These are phyloP conservation scores for Coemansia sp. DNA, from an alignment of 192 early-diverging fungal species.

Conservation along the genomic window DNA sequence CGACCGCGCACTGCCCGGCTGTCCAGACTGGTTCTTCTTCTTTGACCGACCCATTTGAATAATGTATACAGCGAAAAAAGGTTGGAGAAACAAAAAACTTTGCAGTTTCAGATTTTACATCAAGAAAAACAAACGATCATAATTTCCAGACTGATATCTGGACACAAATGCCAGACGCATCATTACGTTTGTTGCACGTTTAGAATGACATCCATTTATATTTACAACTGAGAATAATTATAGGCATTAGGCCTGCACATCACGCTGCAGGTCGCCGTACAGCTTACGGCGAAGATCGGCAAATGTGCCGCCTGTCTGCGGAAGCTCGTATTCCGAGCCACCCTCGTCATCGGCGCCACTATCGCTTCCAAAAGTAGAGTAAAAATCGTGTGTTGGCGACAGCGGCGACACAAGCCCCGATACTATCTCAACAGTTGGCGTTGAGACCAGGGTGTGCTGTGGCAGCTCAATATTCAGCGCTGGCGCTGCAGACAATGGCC, in stretches of 20 bases:
- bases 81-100: neutral
- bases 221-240: neutral
- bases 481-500: slow-evolving; percentile 48
- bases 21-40: neutral
- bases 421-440: neutral
- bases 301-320: slow-evolving; percentile 38
- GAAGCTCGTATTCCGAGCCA: slow-evolving; percentile 7
- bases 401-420: slow-evolving; percentile 28
- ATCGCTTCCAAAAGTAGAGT: slow-evolving; percentile 8
- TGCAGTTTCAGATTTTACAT: neutral
- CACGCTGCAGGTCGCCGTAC: slow-evolving; percentile 29
- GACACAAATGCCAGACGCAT: too few relatives aligned
- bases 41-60: neutral
- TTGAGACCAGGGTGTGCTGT: neutral
- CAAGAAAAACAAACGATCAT: too few relatives aligned
- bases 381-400: neutral
- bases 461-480: slow-evolving; percentile 22
- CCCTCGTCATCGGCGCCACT: slow-evolving; percentile 20
- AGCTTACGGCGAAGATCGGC: slow-evolving; percentile 51
- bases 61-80: neutral
- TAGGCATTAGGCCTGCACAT: neutral
- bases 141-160: too few relatives aligned
- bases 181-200: too few relatives aligned
- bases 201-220: neutral
- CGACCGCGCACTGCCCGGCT: neutral